Evolutionary conservation across 2,329 filamentous ascomycete genomes (phyloP).

Genomic region (Pseudocercospora cruenta): DNA sequence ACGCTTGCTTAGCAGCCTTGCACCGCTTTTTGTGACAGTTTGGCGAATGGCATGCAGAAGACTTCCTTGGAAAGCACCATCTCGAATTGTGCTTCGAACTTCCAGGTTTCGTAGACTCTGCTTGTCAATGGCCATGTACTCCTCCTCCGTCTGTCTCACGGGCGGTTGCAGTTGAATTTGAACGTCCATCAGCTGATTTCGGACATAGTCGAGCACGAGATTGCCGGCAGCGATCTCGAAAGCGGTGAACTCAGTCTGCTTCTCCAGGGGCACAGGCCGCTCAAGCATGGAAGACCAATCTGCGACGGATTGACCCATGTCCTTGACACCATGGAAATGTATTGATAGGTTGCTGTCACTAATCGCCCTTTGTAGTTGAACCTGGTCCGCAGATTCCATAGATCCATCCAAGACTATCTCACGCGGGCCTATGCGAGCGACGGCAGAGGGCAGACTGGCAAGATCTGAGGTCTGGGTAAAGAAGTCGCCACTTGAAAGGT

Average conservation of each 20-base stretch:
- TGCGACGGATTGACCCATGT: conserved; percentile 52
- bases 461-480: conserved; percentile 78
- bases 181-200: conserved; percentile 73
- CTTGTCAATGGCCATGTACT: conserved; percentile 88
- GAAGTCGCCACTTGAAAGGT: conserved; percentile 93
- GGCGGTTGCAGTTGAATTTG: conserved; percentile 84
- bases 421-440: conserved; percentile 80
- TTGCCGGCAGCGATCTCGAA: conserved; percentile 77
- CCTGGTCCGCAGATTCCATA: conserved; percentile 52
- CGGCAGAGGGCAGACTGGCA: conserved; percentile 72
- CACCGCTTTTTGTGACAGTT: conserved; percentile 89
- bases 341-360: conserved; percentile 64
- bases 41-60: conserved; percentile 85
- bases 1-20: conserved; percentile 80
- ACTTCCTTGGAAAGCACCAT: conserved; percentile 78
- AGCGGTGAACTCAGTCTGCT: conserved; percentile 61
- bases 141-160: conserved; percentile 69
- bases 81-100: conserved; percentile 81
- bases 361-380: conserved; percentile 33
- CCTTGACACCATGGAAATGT: conserved; percentile 65
- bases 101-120: conserved; percentile 89
- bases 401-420: conserved; percentile 76
- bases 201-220: conserved; percentile 82
- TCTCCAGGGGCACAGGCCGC: conserved; percentile 62
- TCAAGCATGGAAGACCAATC: conserved; percentile 81